Evolutionary conservation across 140 eudicot species (phyloP).

Genomic region (Bidens hawaiensis): DNA sequence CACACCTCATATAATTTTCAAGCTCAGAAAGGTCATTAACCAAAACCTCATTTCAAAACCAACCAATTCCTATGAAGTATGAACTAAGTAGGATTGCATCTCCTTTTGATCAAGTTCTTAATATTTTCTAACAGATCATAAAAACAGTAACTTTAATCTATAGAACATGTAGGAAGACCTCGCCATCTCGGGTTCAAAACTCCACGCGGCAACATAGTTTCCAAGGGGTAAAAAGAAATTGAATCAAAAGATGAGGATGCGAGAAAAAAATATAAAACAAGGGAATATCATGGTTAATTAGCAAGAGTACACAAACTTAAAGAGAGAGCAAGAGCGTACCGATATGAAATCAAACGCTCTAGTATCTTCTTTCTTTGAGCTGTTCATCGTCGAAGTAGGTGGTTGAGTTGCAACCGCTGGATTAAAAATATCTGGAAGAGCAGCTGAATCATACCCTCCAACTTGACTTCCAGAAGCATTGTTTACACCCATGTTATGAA

Average conservation of each 20-base stretch:
- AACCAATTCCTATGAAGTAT: neutral
- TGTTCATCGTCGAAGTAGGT: constrained; percentile 44
- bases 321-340: constrained; percentile 35
- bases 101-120: neutral
- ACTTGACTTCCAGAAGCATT: constrained; percentile 42
- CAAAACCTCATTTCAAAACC: neutral
- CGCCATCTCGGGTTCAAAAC: neutral
- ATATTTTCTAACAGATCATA: neutral
- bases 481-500: constrained; percentile 28
- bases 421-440: constrained; percentile 70
- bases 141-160: neutral
- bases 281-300: neutral
- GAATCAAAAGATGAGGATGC: neutral
- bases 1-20: neutral
- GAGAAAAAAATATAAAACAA: neutral
- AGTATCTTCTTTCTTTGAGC: constrained; percentile 63
- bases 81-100: neutral
- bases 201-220: neutral
- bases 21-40: neutral
- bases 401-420: constrained; percentile 46
- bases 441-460: constrained; percentile 40
- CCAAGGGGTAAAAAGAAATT: neutral
- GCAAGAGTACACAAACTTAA: neutral
- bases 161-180: neutral
- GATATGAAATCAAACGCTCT: constrained; percentile 86